phyloP scores from a whole-genome alignment of 345 rosid genomes.

The Abelmoschus esculentus region DNA sequence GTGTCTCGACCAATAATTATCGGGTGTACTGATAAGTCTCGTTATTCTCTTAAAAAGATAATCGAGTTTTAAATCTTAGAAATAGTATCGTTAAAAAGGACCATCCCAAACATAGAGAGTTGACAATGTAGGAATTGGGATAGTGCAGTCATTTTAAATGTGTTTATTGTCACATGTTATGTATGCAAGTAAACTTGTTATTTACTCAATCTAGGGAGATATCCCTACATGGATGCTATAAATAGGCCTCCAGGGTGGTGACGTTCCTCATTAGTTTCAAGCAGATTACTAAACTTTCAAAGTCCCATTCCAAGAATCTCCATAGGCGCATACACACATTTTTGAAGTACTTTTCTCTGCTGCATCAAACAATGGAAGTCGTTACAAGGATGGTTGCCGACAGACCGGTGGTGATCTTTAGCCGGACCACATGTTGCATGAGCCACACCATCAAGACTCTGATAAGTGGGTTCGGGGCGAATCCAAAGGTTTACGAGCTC shows the following conservation, averaged over 20 bases:
- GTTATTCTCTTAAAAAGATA: too few relatives aligned
- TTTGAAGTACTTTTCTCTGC: not conserved
- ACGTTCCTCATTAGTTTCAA: constrained; percentile 13
- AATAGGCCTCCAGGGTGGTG: constrained; percentile 16
- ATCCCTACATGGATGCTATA: constrained; percentile 16
- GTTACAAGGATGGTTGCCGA: constrained; percentile 50
- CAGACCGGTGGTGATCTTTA: constrained; percentile 80
- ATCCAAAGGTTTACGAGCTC: constrained; percentile 61
- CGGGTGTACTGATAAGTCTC: too few relatives aligned
- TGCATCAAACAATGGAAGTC: constrained; percentile 27
- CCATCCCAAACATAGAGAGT: not conserved
- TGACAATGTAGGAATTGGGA: not conserved
- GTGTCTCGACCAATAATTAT: too few relatives aligned
- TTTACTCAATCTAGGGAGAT: not conserved
- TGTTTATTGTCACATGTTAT: not conserved
- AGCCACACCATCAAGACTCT: constrained; percentile 60
- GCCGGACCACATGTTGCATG: constrained; percentile 73
- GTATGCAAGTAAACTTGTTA: not conserved
- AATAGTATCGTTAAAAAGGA: too few relatives aligned
- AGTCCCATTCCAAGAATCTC: constrained; percentile 7
- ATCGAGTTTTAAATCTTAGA: too few relatives aligned
- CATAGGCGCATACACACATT: not conserved
- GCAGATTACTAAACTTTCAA: not conserved
- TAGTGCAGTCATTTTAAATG: not conserved
- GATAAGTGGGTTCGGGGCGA: constrained; percentile 63